Percentiles rank a stretch among this genome's conserved stretches.
Evolutionary conservation across 768 basidiomycete genomes (phyloP).

Genomic region (Lentinula detonsa): DNA sequence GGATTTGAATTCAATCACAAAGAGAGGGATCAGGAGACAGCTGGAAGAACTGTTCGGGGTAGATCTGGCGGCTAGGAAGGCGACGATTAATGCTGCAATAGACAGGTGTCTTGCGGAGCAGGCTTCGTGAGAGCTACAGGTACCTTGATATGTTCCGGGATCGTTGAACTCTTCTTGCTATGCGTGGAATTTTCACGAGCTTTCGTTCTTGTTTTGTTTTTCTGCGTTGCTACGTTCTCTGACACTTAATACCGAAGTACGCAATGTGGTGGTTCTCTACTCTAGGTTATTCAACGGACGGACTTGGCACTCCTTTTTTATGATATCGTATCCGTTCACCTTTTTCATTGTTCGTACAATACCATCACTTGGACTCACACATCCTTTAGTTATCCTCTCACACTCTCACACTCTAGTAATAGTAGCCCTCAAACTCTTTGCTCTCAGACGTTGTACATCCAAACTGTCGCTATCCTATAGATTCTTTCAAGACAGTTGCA

Average conservation of each 20-base stretch:
- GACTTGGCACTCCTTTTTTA: neutral
- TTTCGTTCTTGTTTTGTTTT: neutral
- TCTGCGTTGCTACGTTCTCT: neutral
- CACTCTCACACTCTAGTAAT: neutral
- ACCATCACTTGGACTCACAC: neutral
- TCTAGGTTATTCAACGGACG: neutral
- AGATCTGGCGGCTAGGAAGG: slow-evolving; percentile 68
- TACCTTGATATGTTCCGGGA: neutral
- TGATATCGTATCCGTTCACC: neutral
- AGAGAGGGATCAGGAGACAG: slow-evolving; percentile 80
- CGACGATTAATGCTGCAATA: slow-evolving; percentile 71
- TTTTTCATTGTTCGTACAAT: neutral
- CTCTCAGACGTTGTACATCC: neutral
- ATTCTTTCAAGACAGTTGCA: neutral
- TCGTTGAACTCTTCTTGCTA: neutral
- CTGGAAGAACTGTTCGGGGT: slow-evolving; percentile 80
- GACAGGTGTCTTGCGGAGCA: slow-evolving; percentile 47
- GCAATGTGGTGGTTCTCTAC: neutral
- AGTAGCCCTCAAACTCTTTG: no score
- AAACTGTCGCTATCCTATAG: neutral
- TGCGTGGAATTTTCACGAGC: neutral
- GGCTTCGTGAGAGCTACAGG: neutral
- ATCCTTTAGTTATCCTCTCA: neutral
- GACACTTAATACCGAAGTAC: neutral
- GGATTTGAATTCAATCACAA: slow-evolving; percentile 87